A percentile compares a stretch with the other conserved stretches of the same genome.
Evolutionary conservation across 192 early-diverging fungal genomes (phyloP).

Genomic region (Entomortierella chlamydospora): DNA sequence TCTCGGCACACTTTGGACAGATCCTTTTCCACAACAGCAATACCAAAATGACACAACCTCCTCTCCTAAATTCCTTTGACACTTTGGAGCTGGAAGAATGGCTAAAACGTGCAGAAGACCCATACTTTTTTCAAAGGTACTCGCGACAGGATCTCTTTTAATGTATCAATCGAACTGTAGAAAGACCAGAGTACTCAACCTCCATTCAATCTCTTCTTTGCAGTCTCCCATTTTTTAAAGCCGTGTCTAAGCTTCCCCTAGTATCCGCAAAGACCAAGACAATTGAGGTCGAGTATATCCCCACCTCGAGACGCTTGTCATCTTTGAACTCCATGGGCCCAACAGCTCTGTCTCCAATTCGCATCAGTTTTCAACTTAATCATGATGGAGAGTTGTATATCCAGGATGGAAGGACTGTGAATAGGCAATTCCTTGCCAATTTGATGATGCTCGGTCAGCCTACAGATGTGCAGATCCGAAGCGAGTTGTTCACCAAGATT

Average conservation of each 20-base stretch:
- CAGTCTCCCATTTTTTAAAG: conserved; percentile 44
- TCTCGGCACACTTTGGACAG: conserved; percentile 34
- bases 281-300: conserved; percentile 41
- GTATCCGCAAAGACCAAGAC: conserved; percentile 17
- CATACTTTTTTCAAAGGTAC: conserved; percentile 34
- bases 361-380: conserved; percentile 23
- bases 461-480: conserved; percentile 37
- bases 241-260: conserved; percentile 23
- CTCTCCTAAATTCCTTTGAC: conserved; percentile 20
- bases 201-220: not conserved
- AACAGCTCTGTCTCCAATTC: not conserved
- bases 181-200: too few species aligned
- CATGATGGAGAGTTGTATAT: conserved; percentile 23
- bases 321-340: not conserved
- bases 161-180: not conserved
- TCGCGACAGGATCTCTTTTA: not conserved
- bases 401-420: conserved; percentile 3
- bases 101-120: conserved; percentile 17
- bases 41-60: conserved; percentile 7
- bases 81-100: conserved; percentile 19
- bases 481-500: conserved; percentile 26
- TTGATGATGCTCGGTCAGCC: conserved; percentile 51
- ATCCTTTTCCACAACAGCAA: conserved; percentile 25
- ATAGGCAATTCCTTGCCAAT: conserved; percentile 12
- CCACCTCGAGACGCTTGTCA: not conserved